Conservation (phyloP, 139 green algal genomes). For the Haematococcus sp. region DNA sequence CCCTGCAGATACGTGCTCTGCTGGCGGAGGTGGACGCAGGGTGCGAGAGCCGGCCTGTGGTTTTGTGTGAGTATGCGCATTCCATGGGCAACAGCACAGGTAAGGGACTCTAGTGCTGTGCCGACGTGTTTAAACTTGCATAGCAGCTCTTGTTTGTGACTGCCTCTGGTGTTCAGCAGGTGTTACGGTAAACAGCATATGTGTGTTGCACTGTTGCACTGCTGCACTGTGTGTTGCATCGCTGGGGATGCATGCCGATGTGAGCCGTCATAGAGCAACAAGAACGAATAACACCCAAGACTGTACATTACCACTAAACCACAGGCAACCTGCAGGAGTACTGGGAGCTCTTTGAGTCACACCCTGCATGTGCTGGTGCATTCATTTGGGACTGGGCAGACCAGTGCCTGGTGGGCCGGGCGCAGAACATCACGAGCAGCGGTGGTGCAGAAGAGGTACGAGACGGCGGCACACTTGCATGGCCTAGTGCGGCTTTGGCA, state of each 20-base stretch:
- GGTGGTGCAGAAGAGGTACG: slow-evolving; percentile 19
- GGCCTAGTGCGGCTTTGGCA: too few species aligned
- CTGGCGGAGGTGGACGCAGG: slow-evolving; percentile 8
- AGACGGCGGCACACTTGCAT: too few species aligned
- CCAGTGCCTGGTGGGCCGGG: slow-evolving; percentile 72
- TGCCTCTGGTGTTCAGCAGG: too few species aligned
- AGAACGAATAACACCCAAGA: too few species aligned
- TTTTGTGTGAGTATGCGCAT: slow-evolving; percentile 97
- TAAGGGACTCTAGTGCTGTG: not conserved
- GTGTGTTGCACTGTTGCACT: too few species aligned
- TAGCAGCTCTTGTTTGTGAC: too few species aligned
- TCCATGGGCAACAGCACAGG: slow-evolving; percentile 94
- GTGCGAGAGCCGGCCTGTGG: slow-evolving; percentile 57
- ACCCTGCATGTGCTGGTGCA: slow-evolving; percentile 70
- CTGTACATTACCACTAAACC: too few species aligned
- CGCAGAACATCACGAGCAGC: slow-evolving; percentile 8
- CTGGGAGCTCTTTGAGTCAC: slow-evolving; percentile 78
- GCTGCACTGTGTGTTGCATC: too few species aligned
- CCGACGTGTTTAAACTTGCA: too few species aligned
- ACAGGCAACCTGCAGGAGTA: slow-evolving; percentile 88
- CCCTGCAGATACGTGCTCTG: not conserved
- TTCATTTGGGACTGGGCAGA: slow-evolving; percentile 99
- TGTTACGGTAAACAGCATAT: too few species aligned
- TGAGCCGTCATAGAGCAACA: too few species aligned
- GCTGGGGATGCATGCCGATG: too few species aligned